Evolutionary conservation across 441 rosid species (phyloP).

Genomic region (Erodium trifolium): DNA sequence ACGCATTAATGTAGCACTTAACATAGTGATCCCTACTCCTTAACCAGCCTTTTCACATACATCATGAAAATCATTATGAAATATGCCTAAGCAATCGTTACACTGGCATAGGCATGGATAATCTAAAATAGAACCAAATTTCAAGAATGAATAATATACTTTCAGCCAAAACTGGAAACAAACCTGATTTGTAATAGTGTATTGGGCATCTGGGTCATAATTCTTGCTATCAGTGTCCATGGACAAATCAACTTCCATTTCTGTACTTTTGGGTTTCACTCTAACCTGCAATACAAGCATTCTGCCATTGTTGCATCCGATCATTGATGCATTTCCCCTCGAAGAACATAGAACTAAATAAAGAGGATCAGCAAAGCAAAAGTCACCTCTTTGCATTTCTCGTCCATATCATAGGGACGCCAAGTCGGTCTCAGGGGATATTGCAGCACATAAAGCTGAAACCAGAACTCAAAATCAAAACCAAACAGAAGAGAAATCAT

Average conservation of each 20-base stretch:
- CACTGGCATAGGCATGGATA: not conserved
- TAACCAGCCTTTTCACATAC: not conserved
- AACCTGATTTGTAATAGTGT: constrained; percentile 47
- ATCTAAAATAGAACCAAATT: not conserved
- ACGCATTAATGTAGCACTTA: not conserved
- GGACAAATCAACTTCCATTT: constrained; percentile 68
- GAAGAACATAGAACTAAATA: not conserved
- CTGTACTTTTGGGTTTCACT: constrained; percentile 44
- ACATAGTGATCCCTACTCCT: not conserved
- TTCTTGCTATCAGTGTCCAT: constrained; percentile 44
- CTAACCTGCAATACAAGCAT: constrained; percentile 50
- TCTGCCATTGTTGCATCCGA: not conserved
- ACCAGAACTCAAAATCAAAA: not conserved
- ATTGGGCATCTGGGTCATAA: constrained; percentile 31
- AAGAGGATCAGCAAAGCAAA: not conserved
- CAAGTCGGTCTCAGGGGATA: constrained; percentile 75
- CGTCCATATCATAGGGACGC: constrained; percentile 88
- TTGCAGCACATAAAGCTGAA: constrained; percentile 75
- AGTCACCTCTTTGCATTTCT: constrained; percentile 61
- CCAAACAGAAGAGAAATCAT: not conserved
- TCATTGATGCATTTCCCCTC: not conserved
- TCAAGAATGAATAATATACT: not conserved
- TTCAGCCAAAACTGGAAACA: constrained; percentile 7
- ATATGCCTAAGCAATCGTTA: no score
- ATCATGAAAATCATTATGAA: not conserved